A percentile compares a stretch with the other conserved stretches of the same genome.
These are phyloP conservation scores for Trypanosoma theileri DNA, from an alignment of 208 protist species.

Conservation along the genomic window DNA sequence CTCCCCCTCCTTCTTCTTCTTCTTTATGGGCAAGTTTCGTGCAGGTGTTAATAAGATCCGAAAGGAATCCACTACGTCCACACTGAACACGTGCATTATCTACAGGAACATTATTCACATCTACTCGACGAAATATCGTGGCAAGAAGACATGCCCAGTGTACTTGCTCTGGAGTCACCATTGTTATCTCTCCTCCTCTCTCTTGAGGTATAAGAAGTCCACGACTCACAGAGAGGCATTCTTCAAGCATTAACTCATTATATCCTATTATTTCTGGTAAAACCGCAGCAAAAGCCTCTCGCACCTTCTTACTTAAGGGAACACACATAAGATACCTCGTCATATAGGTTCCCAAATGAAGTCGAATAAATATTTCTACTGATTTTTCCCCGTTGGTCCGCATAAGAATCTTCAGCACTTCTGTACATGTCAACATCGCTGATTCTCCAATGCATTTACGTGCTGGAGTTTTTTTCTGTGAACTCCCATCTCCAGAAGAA, in stretches of 20 bases:
- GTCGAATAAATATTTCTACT: constrained; percentile 26
- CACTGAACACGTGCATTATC: constrained; percentile 7
- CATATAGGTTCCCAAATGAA: constrained; percentile 34
- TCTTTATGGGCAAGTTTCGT: background rate
- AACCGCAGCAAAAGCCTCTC: constrained; percentile 31
- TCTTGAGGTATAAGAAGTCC: constrained; percentile 7
- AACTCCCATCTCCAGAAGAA: background rate
- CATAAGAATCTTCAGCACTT: constrained; percentile 44
- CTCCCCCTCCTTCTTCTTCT: no score
- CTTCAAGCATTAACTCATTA: constrained; percentile 32
- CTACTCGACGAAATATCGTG: constrained; percentile 25
- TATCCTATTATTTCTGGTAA: constrained; percentile 33
- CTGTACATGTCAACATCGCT: constrained; percentile 46
- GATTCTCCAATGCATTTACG: constrained; percentile 36
- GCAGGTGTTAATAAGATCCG: constrained; percentile 28
- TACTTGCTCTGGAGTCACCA: constrained; percentile 29
- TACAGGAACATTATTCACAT: constrained; percentile 13
- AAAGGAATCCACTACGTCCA: constrained; percentile 27
- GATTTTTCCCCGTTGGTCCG: constrained; percentile 25
- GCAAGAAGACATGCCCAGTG: constrained; percentile 39
- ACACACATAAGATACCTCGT: constrained; percentile 35
- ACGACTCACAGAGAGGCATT: constrained; percentile 25
- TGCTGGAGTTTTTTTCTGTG: background rate
- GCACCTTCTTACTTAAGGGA: constrained; percentile 37
- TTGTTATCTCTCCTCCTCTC: background rate